Percentiles rank a stretch among this genome's conserved stretches.
phyloP scores from a whole-genome alignment of 2,329 filamentous ascomycete genomes.

The Ustilaginoidea virens region DNA sequence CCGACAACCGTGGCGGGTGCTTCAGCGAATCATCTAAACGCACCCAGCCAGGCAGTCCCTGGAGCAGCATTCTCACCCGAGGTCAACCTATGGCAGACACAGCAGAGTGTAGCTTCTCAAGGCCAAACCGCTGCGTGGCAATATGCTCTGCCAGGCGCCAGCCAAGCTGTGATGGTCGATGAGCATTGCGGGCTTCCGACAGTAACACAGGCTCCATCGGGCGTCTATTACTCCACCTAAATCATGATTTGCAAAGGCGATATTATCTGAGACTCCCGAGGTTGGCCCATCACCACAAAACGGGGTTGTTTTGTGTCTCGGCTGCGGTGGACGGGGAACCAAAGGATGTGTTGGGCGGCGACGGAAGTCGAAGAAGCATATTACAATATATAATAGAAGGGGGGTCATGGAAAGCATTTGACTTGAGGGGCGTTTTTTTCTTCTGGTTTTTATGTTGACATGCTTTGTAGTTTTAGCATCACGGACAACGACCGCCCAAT shows the following conservation, averaged over 20 bases:
- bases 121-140: slow-evolving; percentile 16
- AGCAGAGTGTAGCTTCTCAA: slow-evolving; percentile 13
- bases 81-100: slow-evolving; percentile 29
- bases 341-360: too few species aligned
- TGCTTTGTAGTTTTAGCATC: too few species aligned
- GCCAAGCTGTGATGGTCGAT: slow-evolving; percentile 6
- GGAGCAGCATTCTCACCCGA: slow-evolving; percentile 13
- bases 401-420: too few species aligned
- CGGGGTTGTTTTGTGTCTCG: too few species aligned
- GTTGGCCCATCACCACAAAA: background rate
- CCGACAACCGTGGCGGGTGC: slow-evolving; percentile 20
- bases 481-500: too few species aligned
- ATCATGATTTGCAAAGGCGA: slow-evolving; percentile 5
- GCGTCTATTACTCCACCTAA: slow-evolving; percentile 9
- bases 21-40: too few species aligned
- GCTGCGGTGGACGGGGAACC: too few species aligned
- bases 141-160: slow-evolving; percentile 12
- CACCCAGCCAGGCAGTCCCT: slow-evolving; percentile 18
- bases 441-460: too few species aligned
- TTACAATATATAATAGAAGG: too few species aligned
- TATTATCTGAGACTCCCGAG: too few species aligned
- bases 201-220: slow-evolving; percentile 7
- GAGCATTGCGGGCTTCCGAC: slow-evolving; percentile 5
- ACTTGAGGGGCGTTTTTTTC: too few species aligned
- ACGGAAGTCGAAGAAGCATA: too few species aligned